phyloP scores from a whole-genome alignment of 768 basidiomycete species.

The Rubroboletus satanas region DNA sequence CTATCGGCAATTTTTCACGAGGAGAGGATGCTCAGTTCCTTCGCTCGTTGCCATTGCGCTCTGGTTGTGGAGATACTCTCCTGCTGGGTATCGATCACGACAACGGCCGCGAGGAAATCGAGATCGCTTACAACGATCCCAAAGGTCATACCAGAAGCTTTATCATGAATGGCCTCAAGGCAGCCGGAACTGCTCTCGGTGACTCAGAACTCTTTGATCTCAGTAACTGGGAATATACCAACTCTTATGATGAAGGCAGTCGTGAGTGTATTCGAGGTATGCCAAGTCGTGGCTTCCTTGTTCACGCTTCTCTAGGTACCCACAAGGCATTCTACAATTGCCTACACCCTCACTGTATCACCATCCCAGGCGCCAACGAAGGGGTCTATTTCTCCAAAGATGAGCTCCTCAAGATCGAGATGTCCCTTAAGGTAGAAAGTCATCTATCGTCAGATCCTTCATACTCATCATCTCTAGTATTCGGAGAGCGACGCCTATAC shows the following conservation, averaged over 20 bases:
- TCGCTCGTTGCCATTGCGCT: slow-evolving; percentile 68
- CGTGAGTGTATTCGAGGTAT: slow-evolving; percentile 33
- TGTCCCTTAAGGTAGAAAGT: slow-evolving; percentile 75
- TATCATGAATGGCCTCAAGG: slow-evolving; percentile 81
- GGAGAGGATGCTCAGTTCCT: slow-evolving; percentile 71
- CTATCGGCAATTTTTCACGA: slow-evolving; percentile 85
- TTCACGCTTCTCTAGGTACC: slow-evolving; percentile 45
- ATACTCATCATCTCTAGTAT: slow-evolving; percentile 49
- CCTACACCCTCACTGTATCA: slow-evolving; percentile 52
- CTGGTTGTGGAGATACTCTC: slow-evolving; percentile 75
- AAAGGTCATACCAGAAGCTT: slow-evolving; percentile 70
- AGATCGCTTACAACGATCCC: slow-evolving; percentile 82
- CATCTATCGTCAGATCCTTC: neutral
- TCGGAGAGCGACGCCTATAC: slow-evolving; percentile 64
- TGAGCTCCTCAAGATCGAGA: slow-evolving; percentile 83
- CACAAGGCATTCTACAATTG: slow-evolving; percentile 86
- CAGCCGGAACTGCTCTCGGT: slow-evolving; percentile 65
- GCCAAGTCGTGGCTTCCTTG: neutral
- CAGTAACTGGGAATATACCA: slow-evolving; percentile 72
- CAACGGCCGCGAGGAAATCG: slow-evolving; percentile 65
- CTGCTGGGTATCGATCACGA: slow-evolving; percentile 90
- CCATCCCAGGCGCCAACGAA: slow-evolving; percentile 43
- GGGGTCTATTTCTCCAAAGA: slow-evolving; percentile 55
- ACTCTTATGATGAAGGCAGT: slow-evolving; percentile 51
- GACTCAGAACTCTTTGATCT: slow-evolving; percentile 60